Conservation (phyloP, 768 basidiomycete genomes). For the Nidularia pulvinata region DNA sequence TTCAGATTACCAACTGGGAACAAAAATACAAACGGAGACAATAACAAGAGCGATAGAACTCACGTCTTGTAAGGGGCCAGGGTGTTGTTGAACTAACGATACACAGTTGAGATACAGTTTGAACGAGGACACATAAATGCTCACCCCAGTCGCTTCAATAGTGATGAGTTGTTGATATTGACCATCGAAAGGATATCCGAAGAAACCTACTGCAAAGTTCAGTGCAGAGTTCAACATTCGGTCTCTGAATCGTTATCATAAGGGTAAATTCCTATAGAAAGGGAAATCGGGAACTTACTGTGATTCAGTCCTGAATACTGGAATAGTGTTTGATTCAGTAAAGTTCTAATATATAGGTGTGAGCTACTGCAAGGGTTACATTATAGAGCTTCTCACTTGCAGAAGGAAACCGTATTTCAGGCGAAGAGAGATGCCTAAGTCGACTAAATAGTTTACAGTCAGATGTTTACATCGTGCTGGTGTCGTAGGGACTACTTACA, state of each 20-base stretch:
- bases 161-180: conserved; percentile 80
- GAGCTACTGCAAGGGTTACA: neutral
- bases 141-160: conserved; percentile 61
- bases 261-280: neutral
- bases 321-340: conserved; percentile 56
- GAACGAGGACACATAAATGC: conserved; percentile 13
- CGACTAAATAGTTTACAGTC: too few relatives aligned
- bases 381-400: conserved; percentile 31
- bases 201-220: conserved; percentile 77
- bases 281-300: conserved; percentile 55
- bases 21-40: too few relatives aligned
- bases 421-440: conserved; percentile 69
- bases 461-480: too few relatives aligned
- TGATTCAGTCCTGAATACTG: conserved; percentile 80
- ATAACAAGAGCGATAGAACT: too few relatives aligned
- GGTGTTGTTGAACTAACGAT: conserved; percentile 73
- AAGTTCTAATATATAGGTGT: conserved; percentile 42
- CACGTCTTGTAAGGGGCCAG: conserved; percentile 84
- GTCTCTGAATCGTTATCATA: conserved; percentile 38
- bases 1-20: neutral
- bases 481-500: conserved; percentile 52
- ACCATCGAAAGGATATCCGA: conserved; percentile 69
- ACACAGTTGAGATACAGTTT: conserved; percentile 6
- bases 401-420: conserved; percentile 82
- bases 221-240: conserved; percentile 69